phyloP scores from a whole-genome alignment of 1,284 basidiomycete genomes.

The Sanguinoderma infundibulare region DNA sequence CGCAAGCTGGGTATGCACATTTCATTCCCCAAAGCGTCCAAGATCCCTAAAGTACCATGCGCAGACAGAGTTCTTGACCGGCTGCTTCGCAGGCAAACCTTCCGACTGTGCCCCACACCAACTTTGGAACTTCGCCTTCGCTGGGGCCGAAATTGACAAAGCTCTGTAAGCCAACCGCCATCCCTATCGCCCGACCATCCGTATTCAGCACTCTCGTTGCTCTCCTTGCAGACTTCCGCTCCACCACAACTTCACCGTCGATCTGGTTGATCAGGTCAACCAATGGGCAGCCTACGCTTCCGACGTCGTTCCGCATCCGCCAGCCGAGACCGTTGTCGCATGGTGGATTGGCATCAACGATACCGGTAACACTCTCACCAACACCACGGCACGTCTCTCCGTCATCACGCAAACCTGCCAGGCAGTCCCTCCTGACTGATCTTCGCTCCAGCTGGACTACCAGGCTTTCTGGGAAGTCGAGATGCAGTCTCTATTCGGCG shows the following conservation, averaged over 20 bases:
- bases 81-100: conserved; percentile 51
- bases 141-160: conserved; percentile 55
- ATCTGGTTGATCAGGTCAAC: conserved; percentile 53
- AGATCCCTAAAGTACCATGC: not conserved
- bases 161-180: conserved; percentile 39
- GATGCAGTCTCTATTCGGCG: conserved; percentile 55
- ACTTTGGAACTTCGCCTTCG: conserved; percentile 63
- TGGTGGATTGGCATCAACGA: conserved; percentile 70
- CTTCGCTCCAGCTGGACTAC: conserved; percentile 37
- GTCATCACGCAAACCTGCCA: not conserved
- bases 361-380: conserved; percentile 53
- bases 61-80: conserved; percentile 56
- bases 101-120: conserved; percentile 47
- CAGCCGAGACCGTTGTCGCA: conserved; percentile 47
- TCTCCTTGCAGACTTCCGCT: conserved; percentile 34
- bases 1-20: conserved; percentile 50
- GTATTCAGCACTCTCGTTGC: not conserved
- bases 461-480: conserved; percentile 53
- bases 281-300: conserved; percentile 53
- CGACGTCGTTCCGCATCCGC: conserved; percentile 48
- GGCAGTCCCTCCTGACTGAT: not conserved
- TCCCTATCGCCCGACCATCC: no score
- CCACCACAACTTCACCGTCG: conserved; percentile 50
- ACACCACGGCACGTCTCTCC: conserved; percentile 35
- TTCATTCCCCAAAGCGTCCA: not conserved